These are phyloP conservation scores for Gracilariopsis chorda DNA, from an alignment of 23 red algal genomes.

Conservation along the genomic window DNA sequence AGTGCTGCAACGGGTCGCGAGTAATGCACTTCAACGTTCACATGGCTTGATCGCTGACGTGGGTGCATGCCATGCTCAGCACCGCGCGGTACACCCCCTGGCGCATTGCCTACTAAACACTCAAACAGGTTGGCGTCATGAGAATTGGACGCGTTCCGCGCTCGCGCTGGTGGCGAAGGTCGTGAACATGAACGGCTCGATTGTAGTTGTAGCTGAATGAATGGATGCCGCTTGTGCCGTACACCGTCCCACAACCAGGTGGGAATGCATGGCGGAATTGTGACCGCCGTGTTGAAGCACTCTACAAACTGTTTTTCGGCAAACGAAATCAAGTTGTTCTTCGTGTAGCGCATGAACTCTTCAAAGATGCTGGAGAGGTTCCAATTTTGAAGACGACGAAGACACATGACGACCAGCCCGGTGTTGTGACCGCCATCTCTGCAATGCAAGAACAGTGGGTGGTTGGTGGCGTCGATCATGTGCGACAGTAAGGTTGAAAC, in stretches of 20 bases:
- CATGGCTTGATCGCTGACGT: background rate
- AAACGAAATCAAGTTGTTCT: constrained; percentile 75
- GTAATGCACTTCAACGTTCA: background rate
- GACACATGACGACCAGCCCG: constrained; percentile 90
- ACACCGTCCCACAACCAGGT: constrained; percentile 84
- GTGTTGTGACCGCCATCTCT: constrained; percentile 98
- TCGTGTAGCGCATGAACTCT: constrained; percentile 92
- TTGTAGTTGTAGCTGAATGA: constrained; percentile 37
- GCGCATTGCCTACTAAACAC: background rate
- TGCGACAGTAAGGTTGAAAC: constrained; percentile 62
- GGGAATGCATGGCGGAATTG: constrained; percentile 57
- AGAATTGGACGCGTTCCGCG: background rate
- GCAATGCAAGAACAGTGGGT: constrained; percentile 91
- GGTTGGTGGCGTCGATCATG: constrained; percentile 40
- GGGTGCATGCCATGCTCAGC: background rate
- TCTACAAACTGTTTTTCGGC: constrained; percentile 95
- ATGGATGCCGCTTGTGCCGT: constrained; percentile 69
- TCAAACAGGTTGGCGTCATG: background rate
- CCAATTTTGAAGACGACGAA: constrained; percentile 95
- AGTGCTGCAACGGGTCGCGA: background rate
- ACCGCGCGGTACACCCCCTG: background rate
- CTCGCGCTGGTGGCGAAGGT: background rate
- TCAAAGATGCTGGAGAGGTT: constrained; percentile 77
- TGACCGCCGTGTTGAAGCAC: constrained; percentile 78
- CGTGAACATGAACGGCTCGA: background rate